phyloP scores from a whole-genome alignment of 495 filamentous ascomycete species.

The Gamarada debralockiae region DNA sequence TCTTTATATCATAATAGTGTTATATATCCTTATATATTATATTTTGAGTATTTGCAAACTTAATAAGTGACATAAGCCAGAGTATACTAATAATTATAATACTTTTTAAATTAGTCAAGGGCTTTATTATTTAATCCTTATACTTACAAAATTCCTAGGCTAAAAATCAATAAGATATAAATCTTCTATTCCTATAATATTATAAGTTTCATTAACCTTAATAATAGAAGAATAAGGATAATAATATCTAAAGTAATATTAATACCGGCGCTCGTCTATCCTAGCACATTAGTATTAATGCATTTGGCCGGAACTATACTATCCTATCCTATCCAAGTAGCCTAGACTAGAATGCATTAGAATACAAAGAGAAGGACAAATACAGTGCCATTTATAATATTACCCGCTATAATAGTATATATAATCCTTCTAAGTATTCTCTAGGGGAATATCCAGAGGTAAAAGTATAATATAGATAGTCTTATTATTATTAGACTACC shows the following conservation, averaged over 20 bases:
- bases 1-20: not conserved
- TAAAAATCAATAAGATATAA: conserved; percentile 38
- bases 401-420: conserved; percentile 7
- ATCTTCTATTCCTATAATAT: conserved; percentile 36
- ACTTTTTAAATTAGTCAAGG: conserved; percentile 4
- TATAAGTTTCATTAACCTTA: conserved; percentile 38
- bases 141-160: conserved; percentile 34
- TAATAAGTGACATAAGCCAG: conserved; percentile 4
- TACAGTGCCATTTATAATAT: not conserved
- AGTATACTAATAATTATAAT: conserved; percentile 12
- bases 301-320: conserved; percentile 28
- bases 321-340: conserved; percentile 1
- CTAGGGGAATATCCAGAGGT: conserved; percentile 16
- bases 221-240: conserved; percentile 48
- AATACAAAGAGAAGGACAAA: conserved; percentile 10
- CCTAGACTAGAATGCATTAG: conserved; percentile 28
- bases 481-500: conserved; percentile 8
- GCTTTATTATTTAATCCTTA: not conserved
- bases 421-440: not conserved
- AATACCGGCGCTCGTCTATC: conserved; percentile 45
- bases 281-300: conserved; percentile 39
- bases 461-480: conserved; percentile 14
- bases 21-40: conserved; percentile 4
- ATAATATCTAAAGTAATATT: conserved; percentile 50
- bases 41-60: conserved; percentile 11